Conservation (phyloP, 306 rosid genomes). For the Pterocarpus santalinus region DNA sequence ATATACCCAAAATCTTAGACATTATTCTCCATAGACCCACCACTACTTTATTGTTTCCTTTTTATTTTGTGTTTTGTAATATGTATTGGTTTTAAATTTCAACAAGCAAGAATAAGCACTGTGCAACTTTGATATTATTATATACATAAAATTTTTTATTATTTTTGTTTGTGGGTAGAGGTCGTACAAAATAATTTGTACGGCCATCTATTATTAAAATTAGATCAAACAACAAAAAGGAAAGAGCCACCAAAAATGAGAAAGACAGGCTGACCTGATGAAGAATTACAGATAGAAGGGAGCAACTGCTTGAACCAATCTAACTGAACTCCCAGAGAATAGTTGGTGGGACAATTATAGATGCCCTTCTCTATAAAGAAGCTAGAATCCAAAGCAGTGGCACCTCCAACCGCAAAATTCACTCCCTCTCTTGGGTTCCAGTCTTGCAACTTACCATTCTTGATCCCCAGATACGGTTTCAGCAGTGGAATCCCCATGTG, state of each 20-base stretch:
- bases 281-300: slow-evolving; percentile 39
- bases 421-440: slow-evolving; percentile 32
- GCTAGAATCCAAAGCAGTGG: slow-evolving; percentile 46
- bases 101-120: too few species aligned
- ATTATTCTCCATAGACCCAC: too few species aligned
- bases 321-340: slow-evolving; percentile 44
- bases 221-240: too few species aligned
- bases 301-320: slow-evolving; percentile 48
- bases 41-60: too few species aligned
- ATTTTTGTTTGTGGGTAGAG: too few species aligned
- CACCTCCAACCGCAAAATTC: slow-evolving; percentile 58
- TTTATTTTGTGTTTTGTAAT: too few species aligned
- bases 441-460: neutral
- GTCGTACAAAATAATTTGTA: too few species aligned
- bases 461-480: slow-evolving; percentile 41
- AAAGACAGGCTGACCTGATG: slow-evolving; percentile 40
- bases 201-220: too few species aligned
- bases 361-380: slow-evolving; percentile 37
- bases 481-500: slow-evolving; percentile 45
- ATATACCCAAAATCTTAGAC: too few species aligned
- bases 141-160: too few species aligned
- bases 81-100: too few species aligned
- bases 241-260: neutral
- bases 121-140: too few species aligned
- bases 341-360: neutral